Base-by-base conservation (phyloP, 306 rosid genomes). In the Trifolium dubium region DNA sequence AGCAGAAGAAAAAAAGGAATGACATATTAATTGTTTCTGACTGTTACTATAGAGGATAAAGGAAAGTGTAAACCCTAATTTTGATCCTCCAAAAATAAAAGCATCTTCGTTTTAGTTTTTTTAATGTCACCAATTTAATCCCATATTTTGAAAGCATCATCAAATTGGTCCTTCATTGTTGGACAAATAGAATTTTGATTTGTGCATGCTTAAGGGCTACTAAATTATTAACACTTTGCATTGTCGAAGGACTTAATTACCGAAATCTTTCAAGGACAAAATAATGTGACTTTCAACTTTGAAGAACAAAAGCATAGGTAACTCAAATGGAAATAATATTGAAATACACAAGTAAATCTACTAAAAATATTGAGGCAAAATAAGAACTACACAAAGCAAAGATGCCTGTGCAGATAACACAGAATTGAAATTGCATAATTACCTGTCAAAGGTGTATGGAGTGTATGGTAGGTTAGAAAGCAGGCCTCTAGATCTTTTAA, bases 401-500 rank as follows among this genome's bases (percentile, higher is more conserved):
- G 40, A 58, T 66, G 35, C 67, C 59, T 53, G 23, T 35, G 34
- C 61, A 63, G 72, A 65, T 47, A 28, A 49, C 56, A 64, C 40
- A 47, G 49, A 59, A 30, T 70, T 59, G 75, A 40, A 59, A 29
- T 31, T 55, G 35, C 30, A 77, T 15, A 46, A 74, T 69, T 86
- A 88, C 93, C 96, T 83, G 85, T 72, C 83, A 75, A 81, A 74
- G 86, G 83, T 46, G 92, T 87, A 47, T 85, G 85, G 63, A 92
- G 96, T 50, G 80, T 81, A 81, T 92, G 98, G 69, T 90, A 90
- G 28, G 96, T 89, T 64, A 92, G 80, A 80, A 90, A 90, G 89
- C 96, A 79, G 51, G 92, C 88, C 81, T 92, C 96, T 81, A 88
- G 74, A 83, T 90, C 89, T 83, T 90, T 88, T 81, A 92, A 84